Base-by-base conservation (phyloP, 805 yeast species). In the Candida cerambycidarum region DNA sequence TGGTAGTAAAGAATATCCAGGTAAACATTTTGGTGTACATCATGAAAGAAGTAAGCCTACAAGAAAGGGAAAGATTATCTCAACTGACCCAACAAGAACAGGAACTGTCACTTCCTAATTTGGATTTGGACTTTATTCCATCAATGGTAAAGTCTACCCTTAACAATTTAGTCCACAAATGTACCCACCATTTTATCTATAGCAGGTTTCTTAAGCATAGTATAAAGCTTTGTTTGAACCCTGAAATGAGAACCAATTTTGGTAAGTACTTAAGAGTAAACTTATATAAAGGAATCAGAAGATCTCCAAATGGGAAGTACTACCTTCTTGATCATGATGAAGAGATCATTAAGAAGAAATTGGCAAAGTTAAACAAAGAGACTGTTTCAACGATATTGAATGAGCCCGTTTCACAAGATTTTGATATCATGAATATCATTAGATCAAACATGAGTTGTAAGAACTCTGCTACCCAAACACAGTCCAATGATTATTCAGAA, bases 121-220 rank as follows among this genome's bases (percentile, higher is more conserved):
- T 43, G 12, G 25, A 42, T n/a, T 10, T 42, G 1, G 35, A 37
- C 2, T 14, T 13, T 17, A 31, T 46, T n/a, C 47, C 47, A 11
- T 16, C 38, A 3, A 18, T 42, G 24, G 12, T 39, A 7, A 16
- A 29, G 25, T 19, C 33, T 8, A 16, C 34, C 12, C 27, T 24
- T 5, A 42, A 33, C 18, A 25, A 32, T n/a, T 19, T 46, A 9
- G 5, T 24, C 3, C n/a, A 12, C 14, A 46, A 46, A 37, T 42
- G 43, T 12, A n/a, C 12, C 11, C 16, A n/a, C 14, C 17, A 18
- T n/a, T 15, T 9, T 16, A 9, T 19, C 14, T 41, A 46, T 25
- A 32, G 13, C 5, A 27, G n/a, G 15, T 46, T 46, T 14, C 23
- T 43, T 3, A 27, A 10, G 3, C 47, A 46, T 34, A 40, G 42